Evolutionary conservation across 768 basidiomycete species (phyloP), one percentile per base, ranked within the genome.

Genomic region (Tylopilus subfusipes): DNA sequence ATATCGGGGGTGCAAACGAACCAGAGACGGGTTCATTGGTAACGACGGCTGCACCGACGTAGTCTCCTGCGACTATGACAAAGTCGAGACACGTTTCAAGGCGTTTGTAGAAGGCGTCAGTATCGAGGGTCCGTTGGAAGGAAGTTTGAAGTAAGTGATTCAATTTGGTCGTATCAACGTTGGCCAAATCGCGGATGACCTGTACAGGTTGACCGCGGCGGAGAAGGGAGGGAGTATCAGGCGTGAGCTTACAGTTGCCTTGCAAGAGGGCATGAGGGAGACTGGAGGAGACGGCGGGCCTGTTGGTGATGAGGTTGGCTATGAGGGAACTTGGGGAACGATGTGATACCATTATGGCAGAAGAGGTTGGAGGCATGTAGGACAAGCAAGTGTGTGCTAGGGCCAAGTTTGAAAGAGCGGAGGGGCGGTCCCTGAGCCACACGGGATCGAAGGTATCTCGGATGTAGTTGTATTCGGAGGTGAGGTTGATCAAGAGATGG

Each of bases 301-400:
- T 96, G 71, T 99, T 99, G 30, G 96, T 99, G 66, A 99, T 95
- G 25, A 99, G 81, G 72, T 98, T 98, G 43, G 84, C 96, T 63
- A 99, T 98, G 57, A 99, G 82, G 3, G 92, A 92, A 56, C 91
- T 92, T 0, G 94, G 90, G 2, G 94, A 96, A 47, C 94, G 91
- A 74, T 99, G 97, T 14, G 93, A 96, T 46, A 98, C 97, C 85
- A 99, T 90, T 60, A 98, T 79, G 13, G 94, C 97, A 16, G 94
- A 97, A 2, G 96, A 93, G 3, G 90, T 82, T 8, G 88, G 82
- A 2, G 97, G 97, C 90, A 99, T 97, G 70, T 92, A 90, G 2
- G 79, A 75, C 38, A 99, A 79, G 69, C 97, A 99, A 34, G 84
- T 88, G 31, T 83, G 84, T 11, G 97, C 88, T 36, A 99, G 79